phyloP scores from a whole-genome alignment of 805 yeast genomes.

The Candida easanensis region DNA sequence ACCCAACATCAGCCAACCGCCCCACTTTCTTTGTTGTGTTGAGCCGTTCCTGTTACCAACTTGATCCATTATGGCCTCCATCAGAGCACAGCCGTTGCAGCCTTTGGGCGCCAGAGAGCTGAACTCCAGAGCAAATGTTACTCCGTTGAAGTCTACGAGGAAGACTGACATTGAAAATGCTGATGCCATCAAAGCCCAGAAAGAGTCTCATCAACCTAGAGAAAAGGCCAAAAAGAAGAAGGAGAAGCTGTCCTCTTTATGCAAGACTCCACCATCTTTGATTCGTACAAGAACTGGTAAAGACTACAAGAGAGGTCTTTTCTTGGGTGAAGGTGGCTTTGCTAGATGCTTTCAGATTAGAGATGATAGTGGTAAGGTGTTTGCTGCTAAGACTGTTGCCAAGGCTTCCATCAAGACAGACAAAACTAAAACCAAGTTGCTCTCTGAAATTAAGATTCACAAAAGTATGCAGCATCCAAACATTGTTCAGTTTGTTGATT shows the following conservation, averaged over 20 bases:
- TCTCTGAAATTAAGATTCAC: conserved; percentile 94
- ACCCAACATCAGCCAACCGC: no score
- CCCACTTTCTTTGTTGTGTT: neutral
- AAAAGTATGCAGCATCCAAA: conserved; percentile 85
- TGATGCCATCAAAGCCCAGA: conserved; percentile 14
- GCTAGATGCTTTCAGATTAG: conserved; percentile 98
- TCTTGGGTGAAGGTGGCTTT: conserved; percentile 97
- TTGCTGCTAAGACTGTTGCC: conserved; percentile 97
- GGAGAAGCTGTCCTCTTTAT: conserved; percentile 84
- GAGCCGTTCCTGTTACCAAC: neutral
- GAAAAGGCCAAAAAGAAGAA: conserved; percentile 64
- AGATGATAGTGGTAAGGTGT: conserved; percentile 81
- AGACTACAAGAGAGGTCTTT: conserved; percentile 86
- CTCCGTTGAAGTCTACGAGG: conserved; percentile 31
- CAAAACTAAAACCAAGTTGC: conserved; percentile 77
- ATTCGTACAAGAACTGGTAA: conserved; percentile 84
- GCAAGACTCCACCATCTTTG: conserved; percentile 95
- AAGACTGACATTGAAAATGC: conserved; percentile 18
- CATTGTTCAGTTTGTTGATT: conserved; percentile 89
- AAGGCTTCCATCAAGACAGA: conserved; percentile 89
- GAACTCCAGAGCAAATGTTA: conserved; percentile 30
- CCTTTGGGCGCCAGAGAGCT: conserved; percentile 33
- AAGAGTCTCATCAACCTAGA: conserved; percentile 22
- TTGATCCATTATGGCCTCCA: conserved; percentile 25
- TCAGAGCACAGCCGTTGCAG: conserved; percentile 40